These are phyloP conservation scores for Metarhizium rileyi DNA, from an alignment of 2,329 filamentous ascomycete genomes.

Conservation along the genomic window DNA sequence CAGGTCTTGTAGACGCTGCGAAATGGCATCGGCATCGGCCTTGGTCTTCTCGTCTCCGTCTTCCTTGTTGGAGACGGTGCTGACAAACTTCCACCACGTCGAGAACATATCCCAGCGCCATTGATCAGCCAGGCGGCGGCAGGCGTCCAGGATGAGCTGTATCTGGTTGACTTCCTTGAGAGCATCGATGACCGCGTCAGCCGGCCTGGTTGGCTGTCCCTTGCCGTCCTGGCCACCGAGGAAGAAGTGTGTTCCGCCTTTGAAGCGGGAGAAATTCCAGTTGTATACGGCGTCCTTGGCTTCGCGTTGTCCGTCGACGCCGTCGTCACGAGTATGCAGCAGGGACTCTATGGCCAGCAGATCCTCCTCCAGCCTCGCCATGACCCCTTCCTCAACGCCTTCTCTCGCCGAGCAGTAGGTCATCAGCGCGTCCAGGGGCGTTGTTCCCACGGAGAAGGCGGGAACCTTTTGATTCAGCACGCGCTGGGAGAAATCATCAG, in stretches of 20 bases:
- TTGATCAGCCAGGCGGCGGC: constrained; percentile 10
- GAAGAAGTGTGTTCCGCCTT: constrained; percentile 18
- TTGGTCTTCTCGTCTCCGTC: background rate
- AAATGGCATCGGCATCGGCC: background rate
- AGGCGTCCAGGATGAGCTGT: constrained; percentile 15
- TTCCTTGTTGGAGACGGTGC: constrained; percentile 10
- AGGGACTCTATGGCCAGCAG: constrained; percentile 18
- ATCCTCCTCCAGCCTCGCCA: constrained; percentile 16
- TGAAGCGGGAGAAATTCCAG: constrained; percentile 16
- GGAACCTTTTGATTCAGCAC: constrained; percentile 11
- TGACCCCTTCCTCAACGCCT: constrained; percentile 6
- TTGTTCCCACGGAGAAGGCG: constrained; percentile 23
- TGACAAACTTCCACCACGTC: constrained; percentile 30
- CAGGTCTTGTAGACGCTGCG: background rate
- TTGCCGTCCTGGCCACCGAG: constrained; percentile 11
- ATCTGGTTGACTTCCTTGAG: constrained; percentile 14
- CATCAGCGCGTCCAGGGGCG: constrained; percentile 28
- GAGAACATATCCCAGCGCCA: constrained; percentile 30
- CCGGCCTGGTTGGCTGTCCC: constrained; percentile 3
- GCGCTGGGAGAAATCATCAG: constrained; percentile 15
- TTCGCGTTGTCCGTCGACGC: constrained; percentile 20
- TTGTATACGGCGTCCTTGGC: constrained; percentile 22
- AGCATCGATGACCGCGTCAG: background rate
- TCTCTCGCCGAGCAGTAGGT: constrained; percentile 15
- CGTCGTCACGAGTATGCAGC: constrained; percentile 20